Percentiles rank a stretch among this genome's conserved stretches.
These are phyloP conservation scores for Cladobotryum protrusum DNA, from an alignment of 2,329 filamentous ascomycete genomes.

Conservation along the genomic window DNA sequence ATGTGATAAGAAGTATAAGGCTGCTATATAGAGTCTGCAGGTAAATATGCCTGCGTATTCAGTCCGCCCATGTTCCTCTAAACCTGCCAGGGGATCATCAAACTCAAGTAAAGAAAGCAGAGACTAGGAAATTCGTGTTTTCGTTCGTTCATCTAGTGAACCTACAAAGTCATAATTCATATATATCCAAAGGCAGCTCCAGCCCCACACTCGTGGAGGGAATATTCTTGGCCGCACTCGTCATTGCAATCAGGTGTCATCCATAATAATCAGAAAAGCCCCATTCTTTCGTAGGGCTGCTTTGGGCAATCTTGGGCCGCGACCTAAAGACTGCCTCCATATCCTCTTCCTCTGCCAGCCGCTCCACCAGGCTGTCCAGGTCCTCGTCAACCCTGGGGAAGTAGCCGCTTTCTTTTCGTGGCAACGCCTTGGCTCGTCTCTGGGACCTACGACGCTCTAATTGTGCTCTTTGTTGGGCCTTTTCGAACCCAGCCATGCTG, in stretches of 20 bases:
- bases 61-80: too few species aligned
- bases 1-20: too few species aligned
- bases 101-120: not conserved
- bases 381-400: constrained; percentile 47
- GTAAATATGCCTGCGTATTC: too few species aligned
- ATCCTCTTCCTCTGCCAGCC: constrained; percentile 66
- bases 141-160: not conserved
- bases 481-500: constrained; percentile 58
- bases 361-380: constrained; percentile 51
- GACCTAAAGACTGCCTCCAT: constrained; percentile 82
- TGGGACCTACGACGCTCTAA: constrained; percentile 48
- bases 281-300: constrained; percentile 43
- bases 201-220: not conserved
- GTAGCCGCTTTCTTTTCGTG: constrained; percentile 37
- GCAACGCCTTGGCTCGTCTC: constrained; percentile 36
- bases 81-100: too few species aligned
- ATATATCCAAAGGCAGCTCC: not conserved
- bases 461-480: constrained; percentile 54
- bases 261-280: constrained; percentile 16
- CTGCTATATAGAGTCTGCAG: too few species aligned
- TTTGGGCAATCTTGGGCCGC: constrained; percentile 71
- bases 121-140: not conserved
- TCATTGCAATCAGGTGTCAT: constrained; percentile 10
- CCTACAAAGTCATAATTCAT: not conserved
- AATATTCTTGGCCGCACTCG: constrained; percentile 8